Conservation (phyloP, 2,329 filamentous ascomycete genomes). For the Lasiodiplodia sp. region DNA sequence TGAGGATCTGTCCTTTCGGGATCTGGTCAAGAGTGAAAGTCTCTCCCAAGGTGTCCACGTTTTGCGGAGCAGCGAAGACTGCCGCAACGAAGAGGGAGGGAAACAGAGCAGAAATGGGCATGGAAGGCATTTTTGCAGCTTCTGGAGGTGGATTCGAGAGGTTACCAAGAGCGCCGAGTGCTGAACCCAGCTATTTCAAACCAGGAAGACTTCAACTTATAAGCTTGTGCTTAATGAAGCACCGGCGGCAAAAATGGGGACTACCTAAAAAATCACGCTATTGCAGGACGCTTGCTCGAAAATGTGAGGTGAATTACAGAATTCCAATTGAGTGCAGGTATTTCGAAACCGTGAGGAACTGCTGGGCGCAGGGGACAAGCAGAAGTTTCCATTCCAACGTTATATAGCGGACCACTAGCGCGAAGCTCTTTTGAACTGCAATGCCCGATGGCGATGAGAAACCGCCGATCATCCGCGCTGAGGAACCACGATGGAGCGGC, state of each 20-base stretch:
- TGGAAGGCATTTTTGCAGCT: not conserved
- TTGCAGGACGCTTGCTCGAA: not conserved
- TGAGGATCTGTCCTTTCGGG: slow-evolving; percentile 36
- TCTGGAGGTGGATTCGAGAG: not conserved
- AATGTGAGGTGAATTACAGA: not conserved
- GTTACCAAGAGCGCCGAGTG: not conserved
- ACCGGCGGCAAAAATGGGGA: not conserved
- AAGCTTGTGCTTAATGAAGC: not conserved
- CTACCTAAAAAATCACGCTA: not conserved
- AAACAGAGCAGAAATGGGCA: not conserved
- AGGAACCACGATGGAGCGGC: too few relatives aligned
- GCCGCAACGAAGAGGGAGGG: not conserved
- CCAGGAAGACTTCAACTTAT: not conserved
- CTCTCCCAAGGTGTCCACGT: not conserved
- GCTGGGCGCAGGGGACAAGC: not conserved
- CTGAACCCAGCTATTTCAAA: not conserved
- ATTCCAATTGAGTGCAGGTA: not conserved
- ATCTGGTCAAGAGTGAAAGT: slow-evolving; percentile 45
- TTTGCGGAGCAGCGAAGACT: not conserved
- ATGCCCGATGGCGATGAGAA: too few relatives aligned
- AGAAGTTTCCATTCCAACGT: slow-evolving; percentile 11
- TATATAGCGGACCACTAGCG: not conserved
- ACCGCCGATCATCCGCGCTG: too few relatives aligned
- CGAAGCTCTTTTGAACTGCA: too few relatives aligned
- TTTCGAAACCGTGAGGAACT: not conserved